A percentile compares a stretch with the other conserved stretches of the same genome.
phyloP scores from a whole-genome alignment of 176 grass and related monocot genomes.

The Cenchrus fungigraminus region DNA sequence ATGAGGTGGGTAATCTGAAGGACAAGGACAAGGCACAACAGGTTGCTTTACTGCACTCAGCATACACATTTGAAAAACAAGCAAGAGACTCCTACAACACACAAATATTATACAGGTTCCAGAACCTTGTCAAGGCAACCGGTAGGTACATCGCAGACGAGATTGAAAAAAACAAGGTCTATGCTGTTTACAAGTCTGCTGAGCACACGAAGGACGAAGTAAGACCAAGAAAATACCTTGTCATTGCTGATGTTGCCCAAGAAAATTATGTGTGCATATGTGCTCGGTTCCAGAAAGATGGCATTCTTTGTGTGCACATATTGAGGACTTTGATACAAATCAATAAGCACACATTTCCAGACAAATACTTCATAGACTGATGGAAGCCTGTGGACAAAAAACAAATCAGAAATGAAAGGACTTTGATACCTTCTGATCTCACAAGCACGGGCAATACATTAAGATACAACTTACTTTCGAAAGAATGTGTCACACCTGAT shows the following conservation, averaged over 20 bases:
- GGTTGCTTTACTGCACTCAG: no score
- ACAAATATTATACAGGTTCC: not conserved
- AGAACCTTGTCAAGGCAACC: not conserved
- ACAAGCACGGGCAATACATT: no score
- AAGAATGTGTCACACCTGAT: no score
- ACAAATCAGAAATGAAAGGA: not conserved
- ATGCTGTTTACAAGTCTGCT: not conserved
- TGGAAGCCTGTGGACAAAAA: not conserved
- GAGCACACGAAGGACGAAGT: not conserved
- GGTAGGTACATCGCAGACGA: not conserved
- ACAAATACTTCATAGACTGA: not conserved
- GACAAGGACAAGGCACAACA: not conserved
- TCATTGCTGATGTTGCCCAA: not conserved
- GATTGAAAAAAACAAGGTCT: not conserved
- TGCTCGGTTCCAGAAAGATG: not conserved
- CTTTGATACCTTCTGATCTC: no score
- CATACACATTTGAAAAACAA: no score
- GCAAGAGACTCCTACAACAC: not conserved
- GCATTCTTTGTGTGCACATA: not conserved
- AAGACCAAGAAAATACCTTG: not conserved
- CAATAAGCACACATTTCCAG: not conserved
- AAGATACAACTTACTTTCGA: no score
- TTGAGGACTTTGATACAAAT: not conserved
- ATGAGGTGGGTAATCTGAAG: not conserved
- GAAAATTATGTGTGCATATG: not conserved